A percentile compares a stretch with the other conserved stretches of the same genome.
These are phyloP conservation scores for Fomitopsis pinicola DNA, from an alignment of 1,284 basidiomycete species.

Conservation along the genomic window DNA sequence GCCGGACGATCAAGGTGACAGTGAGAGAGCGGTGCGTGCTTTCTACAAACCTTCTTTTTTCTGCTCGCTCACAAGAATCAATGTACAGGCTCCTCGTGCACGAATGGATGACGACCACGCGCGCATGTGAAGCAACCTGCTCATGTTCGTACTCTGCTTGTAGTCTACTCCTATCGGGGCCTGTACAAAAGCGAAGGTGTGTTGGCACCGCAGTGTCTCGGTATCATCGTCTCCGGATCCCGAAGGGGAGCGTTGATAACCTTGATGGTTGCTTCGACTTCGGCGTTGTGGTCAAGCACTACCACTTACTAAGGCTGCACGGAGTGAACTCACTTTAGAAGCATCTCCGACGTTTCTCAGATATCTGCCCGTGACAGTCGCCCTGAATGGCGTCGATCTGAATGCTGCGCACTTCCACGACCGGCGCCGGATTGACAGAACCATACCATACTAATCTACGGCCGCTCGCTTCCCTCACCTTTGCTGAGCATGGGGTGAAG, in stretches of 20 bases:
- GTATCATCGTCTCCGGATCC: too few relatives aligned
- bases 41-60: not conserved
- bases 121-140: slow-evolving; percentile 41
- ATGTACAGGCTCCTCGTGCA: slow-evolving; percentile 42
- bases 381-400: too few relatives aligned
- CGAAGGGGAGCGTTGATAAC: not conserved
- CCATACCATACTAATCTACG: too few relatives aligned
- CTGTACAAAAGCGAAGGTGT: not conserved
- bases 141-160: not conserved
- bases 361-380: not conserved
- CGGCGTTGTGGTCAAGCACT: not conserved
- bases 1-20: slow-evolving; percentile 65
- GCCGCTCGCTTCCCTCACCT: not conserved
- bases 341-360: not conserved
- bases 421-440: too few relatives aligned
- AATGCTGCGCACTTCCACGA: too few relatives aligned
- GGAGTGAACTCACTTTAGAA: not conserved
- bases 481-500: not conserved
- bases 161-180: not conserved
- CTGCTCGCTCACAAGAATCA: slow-evolving; percentile 1
- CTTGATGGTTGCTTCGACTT: not conserved
- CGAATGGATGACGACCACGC: slow-evolving; percentile 59
- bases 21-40: slow-evolving; percentile 45
- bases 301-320: not conserved
- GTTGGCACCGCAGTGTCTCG: not conserved